Evolutionary conservation across 257 asterid species (phyloP).

Genomic region (Solanum medicagineum): DNA sequence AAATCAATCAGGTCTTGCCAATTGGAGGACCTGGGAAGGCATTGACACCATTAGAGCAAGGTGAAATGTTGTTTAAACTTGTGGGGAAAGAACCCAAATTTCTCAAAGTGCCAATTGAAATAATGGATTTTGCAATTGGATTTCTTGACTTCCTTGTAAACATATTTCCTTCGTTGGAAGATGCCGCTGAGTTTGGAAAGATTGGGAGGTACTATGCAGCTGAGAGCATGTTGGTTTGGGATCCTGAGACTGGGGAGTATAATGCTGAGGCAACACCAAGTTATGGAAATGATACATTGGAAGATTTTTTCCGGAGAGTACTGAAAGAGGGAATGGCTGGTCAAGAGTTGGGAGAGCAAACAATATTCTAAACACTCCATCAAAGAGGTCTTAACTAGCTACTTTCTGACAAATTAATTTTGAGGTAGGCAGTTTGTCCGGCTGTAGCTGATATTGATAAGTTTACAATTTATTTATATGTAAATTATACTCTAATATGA

Average conservation of each 20-base stretch:
- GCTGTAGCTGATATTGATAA: background rate
- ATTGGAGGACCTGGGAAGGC: conserved; percentile 91
- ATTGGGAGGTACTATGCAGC: conserved; percentile 97
- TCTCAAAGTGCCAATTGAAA: conserved; percentile 69
- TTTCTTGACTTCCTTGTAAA: conserved; percentile 76
- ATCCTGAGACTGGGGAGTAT: conserved; percentile 59
- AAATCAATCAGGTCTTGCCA: conserved; percentile 52
- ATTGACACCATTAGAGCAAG: conserved; percentile 89
- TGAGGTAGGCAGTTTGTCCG: conserved; percentile 1
- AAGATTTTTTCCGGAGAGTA: conserved; percentile 72
- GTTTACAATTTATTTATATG: background rate
- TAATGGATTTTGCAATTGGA: conserved; percentile 86
- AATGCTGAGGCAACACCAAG: conserved; percentile 81
- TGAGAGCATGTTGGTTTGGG: conserved; percentile 81
- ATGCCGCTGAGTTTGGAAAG: conserved; percentile 91
- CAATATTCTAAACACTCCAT: conserved; percentile 30
- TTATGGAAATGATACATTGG: conserved; percentile 79
- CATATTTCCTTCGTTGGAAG: conserved; percentile 70
- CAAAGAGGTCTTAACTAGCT: background rate
- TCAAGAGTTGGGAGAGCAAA: conserved; percentile 90
- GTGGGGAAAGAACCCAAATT: conserved; percentile 68
- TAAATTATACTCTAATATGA: background rate
- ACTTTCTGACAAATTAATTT: background rate
- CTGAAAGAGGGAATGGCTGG: conserved; percentile 82
- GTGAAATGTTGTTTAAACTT: conserved; percentile 74